phyloP scores from a whole-genome alignment of 257 asterid genomes.

The Solanum megistacrolobum region DNA sequence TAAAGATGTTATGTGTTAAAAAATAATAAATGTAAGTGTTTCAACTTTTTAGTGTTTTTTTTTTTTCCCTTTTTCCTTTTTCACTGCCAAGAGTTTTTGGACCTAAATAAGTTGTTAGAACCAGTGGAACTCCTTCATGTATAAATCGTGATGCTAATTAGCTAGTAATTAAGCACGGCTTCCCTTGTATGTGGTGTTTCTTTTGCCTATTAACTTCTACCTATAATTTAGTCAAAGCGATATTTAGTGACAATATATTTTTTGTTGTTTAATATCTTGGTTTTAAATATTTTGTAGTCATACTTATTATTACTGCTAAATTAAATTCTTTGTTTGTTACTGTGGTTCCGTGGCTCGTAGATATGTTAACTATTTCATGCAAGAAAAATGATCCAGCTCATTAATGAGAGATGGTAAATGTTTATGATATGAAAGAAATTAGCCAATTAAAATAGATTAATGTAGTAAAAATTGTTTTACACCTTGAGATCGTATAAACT shows the following conservation, averaged over 20 bases:
- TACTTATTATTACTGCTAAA: background rate
- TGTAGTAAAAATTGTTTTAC: no score
- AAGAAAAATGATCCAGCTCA: background rate
- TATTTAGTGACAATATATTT: background rate
- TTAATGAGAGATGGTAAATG: background rate
- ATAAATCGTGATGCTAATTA: background rate
- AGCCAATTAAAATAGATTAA: no score
- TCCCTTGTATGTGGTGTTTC: background rate
- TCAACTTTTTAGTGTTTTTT: background rate
- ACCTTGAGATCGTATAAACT: no score
- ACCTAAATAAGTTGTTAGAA: background rate
- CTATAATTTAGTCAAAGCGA: no score
- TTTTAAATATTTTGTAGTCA: no score
- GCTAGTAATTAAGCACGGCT: no score
- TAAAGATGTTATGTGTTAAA: constrained; percentile 89
- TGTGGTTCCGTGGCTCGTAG: background rate
- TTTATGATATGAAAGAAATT: background rate
- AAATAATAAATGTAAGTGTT: background rate
- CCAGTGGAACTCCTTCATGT: background rate
- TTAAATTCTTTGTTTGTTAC: background rate
- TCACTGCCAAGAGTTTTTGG: background rate
- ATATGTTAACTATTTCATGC: background rate
- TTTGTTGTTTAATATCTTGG: background rate
- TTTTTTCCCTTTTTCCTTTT: background rate
- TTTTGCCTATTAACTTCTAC: background rate